Conservation (phyloP, 116 monocot species). For the Phalaenopsis hybrid region DNA sequence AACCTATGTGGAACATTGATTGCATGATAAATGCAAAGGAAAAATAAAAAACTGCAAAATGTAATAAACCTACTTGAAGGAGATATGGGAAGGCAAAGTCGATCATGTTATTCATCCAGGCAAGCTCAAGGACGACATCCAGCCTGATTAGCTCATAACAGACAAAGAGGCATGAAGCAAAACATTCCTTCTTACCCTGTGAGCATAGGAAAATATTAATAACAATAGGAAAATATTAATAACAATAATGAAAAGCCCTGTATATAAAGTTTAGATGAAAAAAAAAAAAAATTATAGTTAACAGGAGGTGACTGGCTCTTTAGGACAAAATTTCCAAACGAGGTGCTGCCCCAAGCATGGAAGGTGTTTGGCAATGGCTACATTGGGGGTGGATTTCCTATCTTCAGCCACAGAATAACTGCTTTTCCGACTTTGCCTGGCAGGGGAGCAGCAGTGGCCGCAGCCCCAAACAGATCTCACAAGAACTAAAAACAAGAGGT, state of each 20-base stretch:
- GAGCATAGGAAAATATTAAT: neutral
- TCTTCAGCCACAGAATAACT: too few species aligned
- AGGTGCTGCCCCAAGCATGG: too few species aligned
- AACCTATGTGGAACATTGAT: constrained; percentile 36
- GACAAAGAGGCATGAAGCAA: constrained; percentile 96
- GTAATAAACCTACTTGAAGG: constrained; percentile 49
- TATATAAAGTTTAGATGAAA: neutral
- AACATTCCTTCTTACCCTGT: constrained; percentile 99
- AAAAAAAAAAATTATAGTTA: neutral
- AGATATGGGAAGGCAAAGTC: constrained; percentile 97
- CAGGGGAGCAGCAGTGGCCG: too few species aligned
- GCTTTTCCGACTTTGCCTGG: too few species aligned
- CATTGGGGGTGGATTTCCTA: too few species aligned
- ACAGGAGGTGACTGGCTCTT: too few species aligned
- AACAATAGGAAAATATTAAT: neutral
- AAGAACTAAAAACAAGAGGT: too few species aligned
- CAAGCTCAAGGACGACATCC: constrained; percentile 93
- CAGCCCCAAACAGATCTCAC: too few species aligned
- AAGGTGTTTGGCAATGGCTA: too few species aligned
- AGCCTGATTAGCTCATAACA: constrained; percentile 96
- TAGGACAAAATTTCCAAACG: too few species aligned
- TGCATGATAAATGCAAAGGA: neutral
- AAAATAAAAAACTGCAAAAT: neutral
- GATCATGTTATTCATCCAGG: constrained; percentile 95
- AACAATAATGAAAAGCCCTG: neutral